Percentiles rank a stretch among this genome's conserved stretches.
Evolutionary conservation across 805 yeast species (phyloP).

Genomic region (Saccharomycopsis fibuligera): DNA sequence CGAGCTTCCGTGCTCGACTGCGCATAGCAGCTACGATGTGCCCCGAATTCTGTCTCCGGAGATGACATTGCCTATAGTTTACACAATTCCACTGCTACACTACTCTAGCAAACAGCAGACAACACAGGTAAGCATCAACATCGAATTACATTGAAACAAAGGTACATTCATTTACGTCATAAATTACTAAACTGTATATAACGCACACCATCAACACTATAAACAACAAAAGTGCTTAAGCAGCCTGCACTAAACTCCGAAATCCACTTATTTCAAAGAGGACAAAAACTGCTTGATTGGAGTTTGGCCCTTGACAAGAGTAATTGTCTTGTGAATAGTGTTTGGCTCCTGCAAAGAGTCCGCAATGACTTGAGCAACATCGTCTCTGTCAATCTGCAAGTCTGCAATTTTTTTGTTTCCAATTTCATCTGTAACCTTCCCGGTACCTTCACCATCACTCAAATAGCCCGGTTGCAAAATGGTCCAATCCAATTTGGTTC

Average conservation of each 20-base stretch:
- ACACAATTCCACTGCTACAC: too few species aligned
- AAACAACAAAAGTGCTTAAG: too few species aligned
- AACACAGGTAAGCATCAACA: too few species aligned
- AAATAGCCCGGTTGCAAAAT: constrained; percentile 50
- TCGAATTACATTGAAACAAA: background rate
- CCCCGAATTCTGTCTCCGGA: too few species aligned
- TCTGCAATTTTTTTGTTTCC: constrained; percentile 23
- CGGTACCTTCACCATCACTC: constrained; percentile 36
- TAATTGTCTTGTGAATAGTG: constrained; percentile 38
- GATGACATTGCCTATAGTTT: too few species aligned
- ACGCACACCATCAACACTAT: too few species aligned
- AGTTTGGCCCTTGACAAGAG: constrained; percentile 38
- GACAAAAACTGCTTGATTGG: constrained; percentile 5
- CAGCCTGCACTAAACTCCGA: too few species aligned
- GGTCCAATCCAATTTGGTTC: constrained; percentile 43
- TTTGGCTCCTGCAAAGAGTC: constrained; percentile 32
- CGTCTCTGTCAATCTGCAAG: constrained; percentile 39
- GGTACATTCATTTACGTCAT: background rate
- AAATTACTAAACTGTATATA: background rate
- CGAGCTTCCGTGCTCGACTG: too few species aligned
- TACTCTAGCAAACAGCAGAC: too few species aligned
- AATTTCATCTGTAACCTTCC: constrained; percentile 30
- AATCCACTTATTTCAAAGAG: too few species aligned
- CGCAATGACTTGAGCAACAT: constrained; percentile 46
- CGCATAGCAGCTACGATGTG: too few species aligned